Base-by-base conservation (phyloP, 164 flowering plant species). In the Sextonia rubra region DNA sequence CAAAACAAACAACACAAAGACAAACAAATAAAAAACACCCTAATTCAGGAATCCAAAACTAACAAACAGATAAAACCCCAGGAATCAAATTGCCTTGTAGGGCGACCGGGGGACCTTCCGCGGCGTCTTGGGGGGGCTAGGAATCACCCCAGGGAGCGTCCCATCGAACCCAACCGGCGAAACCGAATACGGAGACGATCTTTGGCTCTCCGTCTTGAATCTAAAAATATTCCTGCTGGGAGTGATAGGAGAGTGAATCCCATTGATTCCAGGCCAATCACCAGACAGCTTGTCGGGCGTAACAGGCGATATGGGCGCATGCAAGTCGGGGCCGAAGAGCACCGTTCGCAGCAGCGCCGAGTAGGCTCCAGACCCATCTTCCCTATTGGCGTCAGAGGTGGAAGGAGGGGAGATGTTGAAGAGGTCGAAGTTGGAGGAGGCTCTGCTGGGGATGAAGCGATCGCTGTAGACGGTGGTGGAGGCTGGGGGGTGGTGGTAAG, bases 21-120 rank as follows among this genome's bases (percentile, higher is more conserved):
- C 8, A 25, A 25, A 44, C 44, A 32, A 65, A 64, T 30, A 37
- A 30, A 67, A 68, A 11, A 47, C 64, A 56, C 30, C 18, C 67
- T 58, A 72, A 73, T 27, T 20, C 56, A 66, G 47, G 60, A 67
- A 47, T 6, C 64, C 27, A 24, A 14, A 11, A 61, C 24, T 1
- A 70, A 78, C 68, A 25, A 60, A 55, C 47, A 27, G 17, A 65
- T 60, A 17, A 52, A 25, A 37, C 52, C 9, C 75, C 30, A 4
- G 62, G 70, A 69, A 64, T 25, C 27, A 26, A 25, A 22, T 68
- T 22, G 91, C 99, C 97, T 93, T 96, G 72, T 86, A 93, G 7
- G 97, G 99, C 20, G 97, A 87, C 73, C 90, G 75, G 0, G 97
- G 85, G 37, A 96, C 89, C 85, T 93, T 93, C 77, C 99, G 72